These are phyloP conservation scores for Penicillium malachiteum DNA, from an alignment of 495 filamentous ascomycete genomes.

Conservation along the genomic window DNA sequence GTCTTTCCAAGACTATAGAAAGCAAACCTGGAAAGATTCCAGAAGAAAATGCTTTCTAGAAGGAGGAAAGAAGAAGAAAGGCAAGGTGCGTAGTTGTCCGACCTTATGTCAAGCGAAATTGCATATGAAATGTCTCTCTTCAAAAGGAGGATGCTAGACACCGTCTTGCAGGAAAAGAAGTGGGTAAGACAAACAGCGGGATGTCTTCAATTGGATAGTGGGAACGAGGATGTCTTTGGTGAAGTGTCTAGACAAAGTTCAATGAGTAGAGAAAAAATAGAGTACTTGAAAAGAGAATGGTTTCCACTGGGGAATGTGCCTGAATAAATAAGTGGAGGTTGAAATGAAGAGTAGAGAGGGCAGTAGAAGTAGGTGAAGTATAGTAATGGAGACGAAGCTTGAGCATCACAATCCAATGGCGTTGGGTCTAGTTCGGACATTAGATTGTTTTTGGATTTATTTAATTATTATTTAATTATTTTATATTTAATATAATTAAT, in stretches of 20 bases:
- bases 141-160: slow-evolving; percentile 6
- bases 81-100: slow-evolving; percentile 10
- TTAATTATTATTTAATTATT: slow-evolving; percentile 9
- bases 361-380: no score
- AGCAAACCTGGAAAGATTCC: slow-evolving; percentile 3
- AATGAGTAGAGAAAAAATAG: slow-evolving; percentile 2
- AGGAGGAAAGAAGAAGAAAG: slow-evolving; percentile 25
- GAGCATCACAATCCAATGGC: no score
- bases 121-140: slow-evolving; percentile 7
- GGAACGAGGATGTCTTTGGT: no score
- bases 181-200: slow-evolving; percentile 9
- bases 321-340: slow-evolving; percentile 22
- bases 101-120: slow-evolving; percentile 9
- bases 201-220: no score
- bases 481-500: background rate
- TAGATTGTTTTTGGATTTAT: background rate
- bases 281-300: background rate
- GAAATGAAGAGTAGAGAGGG: background rate
- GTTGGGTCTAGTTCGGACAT: background rate
- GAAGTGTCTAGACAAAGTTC: background rate
- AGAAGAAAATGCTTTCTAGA: slow-evolving; percentile 18
- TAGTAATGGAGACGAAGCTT: no score
- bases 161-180: background rate
- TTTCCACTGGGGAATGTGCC: slow-evolving; percentile 6
- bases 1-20: slow-evolving; percentile 10